Percentiles rank a stretch among this genome's conserved stretches.
Conservation (phyloP, 148 eudicot species). For the Spergularia bocconei region DNA sequence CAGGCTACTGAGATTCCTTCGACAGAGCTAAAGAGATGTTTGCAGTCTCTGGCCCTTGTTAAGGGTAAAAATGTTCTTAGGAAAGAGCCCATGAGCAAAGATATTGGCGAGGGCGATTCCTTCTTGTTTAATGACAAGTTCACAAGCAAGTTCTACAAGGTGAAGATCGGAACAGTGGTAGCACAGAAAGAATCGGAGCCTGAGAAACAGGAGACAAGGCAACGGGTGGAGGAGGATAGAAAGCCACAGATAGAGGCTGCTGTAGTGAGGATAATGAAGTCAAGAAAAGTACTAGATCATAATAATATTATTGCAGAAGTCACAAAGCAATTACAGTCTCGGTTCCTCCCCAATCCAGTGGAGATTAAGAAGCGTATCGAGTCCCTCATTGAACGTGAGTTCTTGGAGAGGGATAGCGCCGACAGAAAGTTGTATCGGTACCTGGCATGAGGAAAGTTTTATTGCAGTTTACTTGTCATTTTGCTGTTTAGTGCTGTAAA, state of each 20-base stretch:
- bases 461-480: constrained; percentile 23
- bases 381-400: constrained; percentile 78
- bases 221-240: constrained; percentile 79
- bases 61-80: constrained; percentile 78
- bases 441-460: constrained; percentile 51
- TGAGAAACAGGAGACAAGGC: constrained; percentile 79
- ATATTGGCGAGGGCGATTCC: constrained; percentile 55
- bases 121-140: constrained; percentile 75
- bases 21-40: constrained; percentile 62
- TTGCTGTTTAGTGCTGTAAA: constrained; percentile 25
- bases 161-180: constrained; percentile 80
- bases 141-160: constrained; percentile 69
- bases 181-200: constrained; percentile 91
- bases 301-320: constrained; percentile 76
- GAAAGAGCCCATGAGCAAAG: constrained; percentile 84
- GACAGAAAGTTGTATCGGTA: constrained; percentile 69
- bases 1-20: constrained; percentile 74
- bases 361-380: constrained; percentile 84
- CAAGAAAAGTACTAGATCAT: constrained; percentile 64
- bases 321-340: constrained; percentile 70
- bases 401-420: constrained; percentile 69
- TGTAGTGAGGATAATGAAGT: constrained; percentile 77
- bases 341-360: constrained; percentile 69
- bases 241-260: constrained; percentile 91
- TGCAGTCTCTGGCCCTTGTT: constrained; percentile 76